Base-by-base conservation (phyloP, 176 grass and related monocot species). In the Lolium multiflorum region DNA sequence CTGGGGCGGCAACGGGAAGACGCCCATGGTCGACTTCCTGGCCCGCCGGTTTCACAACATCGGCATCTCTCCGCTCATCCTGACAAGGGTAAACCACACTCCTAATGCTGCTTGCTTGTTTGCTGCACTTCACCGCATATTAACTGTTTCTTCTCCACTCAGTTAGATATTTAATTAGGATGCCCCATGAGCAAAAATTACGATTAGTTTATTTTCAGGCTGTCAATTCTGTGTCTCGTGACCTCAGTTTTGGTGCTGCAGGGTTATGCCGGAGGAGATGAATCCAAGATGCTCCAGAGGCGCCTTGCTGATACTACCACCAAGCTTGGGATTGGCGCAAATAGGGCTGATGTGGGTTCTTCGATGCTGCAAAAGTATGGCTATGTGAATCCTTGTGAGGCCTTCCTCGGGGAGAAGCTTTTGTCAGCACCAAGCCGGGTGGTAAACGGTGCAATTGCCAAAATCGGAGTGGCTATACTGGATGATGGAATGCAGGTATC, bases 401-500 rank as follows among this genome's bases (percentile, higher is more conserved):
- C 64, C 59, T 90, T 70, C 43, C 15, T 18, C 61, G 13, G 20
- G 2, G 25, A 83, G 39, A 87, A 70, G 37, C 13, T 20, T 39
- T 44, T 22, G 3, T 50, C 46, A 68, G 13, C 5, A 7, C 10
- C 46, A 18, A 82, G 58, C 55, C 57, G 61, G 58, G 35, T 73
- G 71, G 43, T 44, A 80, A 41, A 54, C 15, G 41, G 13, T 63
- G 6, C 81, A 63, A 88, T 25, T 31, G 64, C 62, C 41, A 95
- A 89, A 88, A 81, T 98, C 78, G 93, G 91, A 71, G 21, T 89
- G 39, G 91, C 77, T 37, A 94, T 98, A 74, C 44, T 98, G 86
- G 96, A 98, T 61, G 96, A 98, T 41, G 96, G 96, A 61, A 95
- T 98, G 96, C 91, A 98, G 96, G 93, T 92, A 72, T 81, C 44